Percentiles rank a stretch among this genome's conserved stretches.
These are phyloP conservation scores for Tremella fuciformis DNA, from an alignment of 768 basidiomycete genomes.

Conservation along the genomic window DNA sequence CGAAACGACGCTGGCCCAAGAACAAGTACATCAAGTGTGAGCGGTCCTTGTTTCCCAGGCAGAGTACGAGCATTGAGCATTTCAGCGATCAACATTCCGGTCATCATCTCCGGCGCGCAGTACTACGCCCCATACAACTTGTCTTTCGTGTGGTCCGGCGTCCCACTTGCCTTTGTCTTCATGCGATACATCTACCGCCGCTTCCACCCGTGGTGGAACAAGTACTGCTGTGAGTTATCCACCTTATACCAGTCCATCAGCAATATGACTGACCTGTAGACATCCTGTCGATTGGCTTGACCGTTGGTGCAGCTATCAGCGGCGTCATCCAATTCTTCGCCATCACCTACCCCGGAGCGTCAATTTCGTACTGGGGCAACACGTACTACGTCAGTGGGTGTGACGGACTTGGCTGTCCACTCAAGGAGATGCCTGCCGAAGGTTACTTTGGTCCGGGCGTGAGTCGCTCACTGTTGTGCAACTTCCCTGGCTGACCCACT, in stretches of 20 bases:
- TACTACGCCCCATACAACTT: conserved; percentile 41
- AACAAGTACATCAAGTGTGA: not conserved
- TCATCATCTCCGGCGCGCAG: conserved; percentile 25
- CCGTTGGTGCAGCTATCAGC: conserved; percentile 51
- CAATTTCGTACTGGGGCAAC: conserved; percentile 52
- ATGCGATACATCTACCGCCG: conserved; percentile 37
- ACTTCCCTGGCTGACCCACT: not conserved
- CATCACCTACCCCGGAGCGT: conserved; percentile 39
- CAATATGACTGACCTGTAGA: conserved; percentile 14
- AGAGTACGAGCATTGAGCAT: conserved; percentile 4
- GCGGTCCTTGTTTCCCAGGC: not conserved
- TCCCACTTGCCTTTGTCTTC: conserved; percentile 37
- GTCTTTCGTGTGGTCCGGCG: conserved; percentile 34
- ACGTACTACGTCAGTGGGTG: conserved; percentile 27
- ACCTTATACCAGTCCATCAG: not conserved
- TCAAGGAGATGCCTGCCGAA: conserved; percentile 20
- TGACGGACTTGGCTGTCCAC: conserved; percentile 20
- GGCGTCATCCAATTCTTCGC: conserved; percentile 54
- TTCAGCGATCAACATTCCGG: conserved; percentile 38
- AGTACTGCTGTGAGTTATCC: conserved; percentile 1
- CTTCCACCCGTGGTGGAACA: conserved; percentile 48
- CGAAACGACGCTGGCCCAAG: not conserved
- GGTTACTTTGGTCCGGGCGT: conserved; percentile 33
- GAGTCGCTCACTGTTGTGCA: not conserved
- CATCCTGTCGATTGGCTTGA: conserved; percentile 51